These are phyloP conservation scores for Corchorus olitorius DNA, from an alignment of 345 rosid species.

Conservation along the genomic window DNA sequence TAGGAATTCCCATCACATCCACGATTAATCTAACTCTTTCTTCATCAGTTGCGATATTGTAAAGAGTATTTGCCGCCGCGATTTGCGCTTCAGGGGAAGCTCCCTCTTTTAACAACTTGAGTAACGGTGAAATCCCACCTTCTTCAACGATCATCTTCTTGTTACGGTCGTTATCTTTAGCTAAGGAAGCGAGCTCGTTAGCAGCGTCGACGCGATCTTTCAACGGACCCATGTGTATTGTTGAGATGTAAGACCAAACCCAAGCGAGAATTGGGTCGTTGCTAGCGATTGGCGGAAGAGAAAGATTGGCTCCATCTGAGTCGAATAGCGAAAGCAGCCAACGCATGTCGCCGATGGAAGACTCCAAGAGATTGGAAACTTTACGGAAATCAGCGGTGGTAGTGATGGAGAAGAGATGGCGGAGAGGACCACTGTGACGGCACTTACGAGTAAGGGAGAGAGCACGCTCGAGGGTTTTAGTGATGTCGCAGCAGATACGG, in stretches of 20 bases:
- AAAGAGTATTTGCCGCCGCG: conserved; percentile 49
- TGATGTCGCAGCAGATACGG: conserved; percentile 50
- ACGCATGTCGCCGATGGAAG: conserved; percentile 59
- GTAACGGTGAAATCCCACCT: conserved; percentile 49
- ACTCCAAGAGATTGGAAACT: conserved; percentile 44
- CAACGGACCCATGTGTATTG: conserved; percentile 51
- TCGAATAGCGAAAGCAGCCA: conserved; percentile 61
- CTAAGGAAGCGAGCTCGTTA: conserved; percentile 52
- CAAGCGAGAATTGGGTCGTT: conserved; percentile 72
- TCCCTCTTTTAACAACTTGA: conserved; percentile 58
- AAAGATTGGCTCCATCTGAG: conserved; percentile 38
- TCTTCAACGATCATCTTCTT: conserved; percentile 64
- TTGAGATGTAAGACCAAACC: conserved; percentile 61
- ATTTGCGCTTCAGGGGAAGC: conserved; percentile 50
- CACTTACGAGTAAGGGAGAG: conserved; percentile 56
- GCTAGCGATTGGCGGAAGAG: conserved; percentile 66
- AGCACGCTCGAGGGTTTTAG: conserved; percentile 62
- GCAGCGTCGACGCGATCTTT: conserved; percentile 55
- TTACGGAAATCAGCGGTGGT: conserved; percentile 59
- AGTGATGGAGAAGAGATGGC: conserved; percentile 62
- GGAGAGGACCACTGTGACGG: conserved; percentile 50
- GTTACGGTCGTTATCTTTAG: conserved; percentile 55
- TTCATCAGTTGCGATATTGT: conserved; percentile 34
- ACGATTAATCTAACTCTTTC: conserved; percentile 45
- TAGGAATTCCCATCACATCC: conserved; percentile 39